Conservation (phyloP, 371 early-diverging fungal genomes). For the Coemansia sp. region DNA sequence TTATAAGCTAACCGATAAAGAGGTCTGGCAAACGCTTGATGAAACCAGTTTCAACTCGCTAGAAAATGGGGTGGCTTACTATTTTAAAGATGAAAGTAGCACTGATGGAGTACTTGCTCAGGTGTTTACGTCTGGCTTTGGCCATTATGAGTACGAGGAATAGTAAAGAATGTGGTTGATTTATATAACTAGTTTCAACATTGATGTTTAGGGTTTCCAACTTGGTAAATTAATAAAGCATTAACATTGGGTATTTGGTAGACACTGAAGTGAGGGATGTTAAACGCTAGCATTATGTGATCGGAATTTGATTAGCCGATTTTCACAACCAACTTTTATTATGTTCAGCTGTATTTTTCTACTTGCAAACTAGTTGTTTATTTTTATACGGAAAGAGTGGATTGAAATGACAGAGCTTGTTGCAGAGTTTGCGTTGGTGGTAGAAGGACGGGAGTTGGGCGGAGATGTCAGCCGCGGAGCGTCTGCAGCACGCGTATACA, state of each 20-base stretch:
- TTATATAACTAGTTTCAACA: too few species aligned
- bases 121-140: too few species aligned
- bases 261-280: too few species aligned
- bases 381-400: too few species aligned
- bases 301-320: too few species aligned
- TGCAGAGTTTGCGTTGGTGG: constrained; percentile 26
- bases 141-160: too few species aligned
- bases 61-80: neutral
- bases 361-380: neutral
- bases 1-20: neutral
- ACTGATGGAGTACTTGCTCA: neutral
- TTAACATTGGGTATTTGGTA: too few species aligned
- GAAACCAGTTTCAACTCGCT: neutral
- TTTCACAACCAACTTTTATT: neutral
- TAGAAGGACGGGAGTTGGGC: constrained; percentile 4
- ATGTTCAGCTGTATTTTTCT: neutral
- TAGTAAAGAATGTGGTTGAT: too few species aligned
- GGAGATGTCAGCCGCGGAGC: neutral
- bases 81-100: neutral
- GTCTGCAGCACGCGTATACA: constrained; percentile 15
- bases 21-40: neutral
- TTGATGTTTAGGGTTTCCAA: too few species aligned
- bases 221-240: too few species aligned
- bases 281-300: too few species aligned
- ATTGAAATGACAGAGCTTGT: constrained; percentile 17